phyloP scores from a whole-genome alignment of 768 basidiomycete species.

The Candolleomyces aberdarensis region DNA sequence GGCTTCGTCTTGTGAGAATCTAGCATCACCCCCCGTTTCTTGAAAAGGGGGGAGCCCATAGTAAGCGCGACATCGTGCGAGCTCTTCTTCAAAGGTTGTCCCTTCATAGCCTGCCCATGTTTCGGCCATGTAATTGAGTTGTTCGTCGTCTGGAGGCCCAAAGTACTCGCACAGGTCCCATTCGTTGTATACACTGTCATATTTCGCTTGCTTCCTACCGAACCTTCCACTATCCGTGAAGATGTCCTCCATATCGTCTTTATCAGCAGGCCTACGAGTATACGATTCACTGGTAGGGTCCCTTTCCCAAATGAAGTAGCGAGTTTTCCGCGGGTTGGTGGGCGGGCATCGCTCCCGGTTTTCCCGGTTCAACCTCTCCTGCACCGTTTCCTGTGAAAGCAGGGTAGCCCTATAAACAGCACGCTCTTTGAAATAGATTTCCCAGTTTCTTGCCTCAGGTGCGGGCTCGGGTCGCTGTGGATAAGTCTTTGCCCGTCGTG shows the following conservation, averaged over 20 bases:
- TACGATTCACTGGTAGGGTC: no score
- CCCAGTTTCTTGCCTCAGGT: neutral
- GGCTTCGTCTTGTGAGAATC: no score
- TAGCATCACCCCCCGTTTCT: neutral
- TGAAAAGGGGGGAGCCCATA: neutral
- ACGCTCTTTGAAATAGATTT: neutral
- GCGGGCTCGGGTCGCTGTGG: neutral
- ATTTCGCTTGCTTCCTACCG: neutral
- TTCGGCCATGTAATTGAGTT: neutral
- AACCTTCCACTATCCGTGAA: neutral
- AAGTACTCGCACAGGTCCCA: conserved; percentile 1
- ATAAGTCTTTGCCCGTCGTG: no score
- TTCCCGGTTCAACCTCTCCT: neutral
- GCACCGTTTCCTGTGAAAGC: neutral
- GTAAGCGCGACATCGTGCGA: neutral
- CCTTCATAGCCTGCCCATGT: neutral
- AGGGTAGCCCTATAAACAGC: neutral
- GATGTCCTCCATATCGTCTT: neutral
- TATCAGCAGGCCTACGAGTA: neutral
- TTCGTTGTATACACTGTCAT: neutral
- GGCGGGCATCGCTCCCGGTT: neutral
- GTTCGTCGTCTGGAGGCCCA: neutral
- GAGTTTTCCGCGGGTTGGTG: neutral
- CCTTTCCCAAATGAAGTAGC: neutral
- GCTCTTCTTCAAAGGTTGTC: neutral